Evolutionary conservation across 2,329 filamentous ascomycete species (phyloP), one percentile per base, ranked within the genome.

Genomic region (Curvularia sp.): DNA sequence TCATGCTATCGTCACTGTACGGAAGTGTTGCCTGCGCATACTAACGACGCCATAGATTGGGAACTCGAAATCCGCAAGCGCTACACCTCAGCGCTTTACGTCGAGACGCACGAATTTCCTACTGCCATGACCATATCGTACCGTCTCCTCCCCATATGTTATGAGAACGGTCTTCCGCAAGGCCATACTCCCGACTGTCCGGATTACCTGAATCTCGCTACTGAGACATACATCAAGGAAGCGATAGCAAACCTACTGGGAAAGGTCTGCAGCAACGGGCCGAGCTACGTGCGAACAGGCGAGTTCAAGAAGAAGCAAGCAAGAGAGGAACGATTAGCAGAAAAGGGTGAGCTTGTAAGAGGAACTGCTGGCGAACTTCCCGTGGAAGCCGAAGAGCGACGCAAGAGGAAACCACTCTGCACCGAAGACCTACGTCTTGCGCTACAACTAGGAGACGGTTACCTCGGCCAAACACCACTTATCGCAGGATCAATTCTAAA

Each of bases 301-400:
- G 88, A 87, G 57, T 97, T 94, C 77, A 87, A 87, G 63, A 84
- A 85, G 57, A 90, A 92, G 73, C 82, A 97, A 10, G 86, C 87
- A 53, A 82, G 83, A 46, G 93, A 97, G 75, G 93, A 97, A 73
- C 84, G 89, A 42, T 85, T 87, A 0, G 87, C 86, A 25, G 84
- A 87, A 39, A 83, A 87, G n/a, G 92, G 93, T 4, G 90, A 93
- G 67, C 75, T 96, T 1, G 81, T 85, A 18, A 84, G 91, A 65
- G 91, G 93, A 57, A 89, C 90, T 59, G 89, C 86, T 47, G 93
- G 93, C 1, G 78, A 96, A 27, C 79, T 97, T 5, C 94, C 93
- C 0, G 80, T 93, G 34, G 93, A 97, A 76, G 86, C 90, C 3
- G 92, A 90, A 72, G 89, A 89, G 52, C 88, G 90, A 15, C 86